phyloP scores from a whole-genome alignment of 2,329 filamentous ascomycete genomes.

The Epichloe brachyelytri region DNA sequence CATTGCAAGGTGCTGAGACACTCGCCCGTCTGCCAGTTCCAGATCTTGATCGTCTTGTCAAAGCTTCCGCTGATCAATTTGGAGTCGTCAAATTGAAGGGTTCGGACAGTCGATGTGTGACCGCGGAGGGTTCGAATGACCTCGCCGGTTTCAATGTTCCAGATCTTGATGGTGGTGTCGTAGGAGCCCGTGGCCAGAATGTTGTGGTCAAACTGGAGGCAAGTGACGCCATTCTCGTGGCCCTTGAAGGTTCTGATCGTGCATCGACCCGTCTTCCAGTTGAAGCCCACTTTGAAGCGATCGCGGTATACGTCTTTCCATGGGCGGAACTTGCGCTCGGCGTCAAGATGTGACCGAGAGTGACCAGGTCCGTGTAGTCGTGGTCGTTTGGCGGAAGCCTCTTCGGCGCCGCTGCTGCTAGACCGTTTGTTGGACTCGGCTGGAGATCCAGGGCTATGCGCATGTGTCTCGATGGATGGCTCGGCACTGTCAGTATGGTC shows the following conservation, averaged over 20 bases:
- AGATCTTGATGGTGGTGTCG: slow-evolving; percentile 88
- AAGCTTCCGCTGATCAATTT: slow-evolving; percentile 86
- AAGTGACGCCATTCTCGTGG: slow-evolving; percentile 60
- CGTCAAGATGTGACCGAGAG: slow-evolving; percentile 23
- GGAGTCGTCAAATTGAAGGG: slow-evolving; percentile 83
- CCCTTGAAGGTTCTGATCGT: slow-evolving; percentile 74
- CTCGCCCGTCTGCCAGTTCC: slow-evolving; percentile 91
- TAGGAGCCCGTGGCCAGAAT: slow-evolving; percentile 91
- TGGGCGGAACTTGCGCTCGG: slow-evolving; percentile 42
- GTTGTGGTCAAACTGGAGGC: slow-evolving; percentile 60
- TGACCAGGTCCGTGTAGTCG: slow-evolving; percentile 14
- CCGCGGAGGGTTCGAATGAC: slow-evolving; percentile 75
- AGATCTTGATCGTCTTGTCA: slow-evolving; percentile 79
- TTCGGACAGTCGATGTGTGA: slow-evolving; percentile 72
- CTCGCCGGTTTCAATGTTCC: slow-evolving; percentile 81
- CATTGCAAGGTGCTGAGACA: slow-evolving; percentile 70
- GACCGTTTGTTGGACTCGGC: slow-evolving; percentile 22
- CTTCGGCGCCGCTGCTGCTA: slow-evolving; percentile 16
- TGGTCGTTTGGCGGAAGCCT: slow-evolving; percentile 21
- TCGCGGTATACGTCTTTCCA: slow-evolving; percentile 99
- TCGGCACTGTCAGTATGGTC: slow-evolving; percentile 7
- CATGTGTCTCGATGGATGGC: slow-evolving; percentile 12
- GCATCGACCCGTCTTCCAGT: slow-evolving; percentile 93
- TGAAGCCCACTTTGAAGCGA: slow-evolving; percentile 86
- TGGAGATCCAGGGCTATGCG: slow-evolving; percentile 9